These are phyloP conservation scores for Ilyonectria sp. DNA, from an alignment of 2,329 filamentous ascomycete genomes.

Conservation along the genomic window DNA sequence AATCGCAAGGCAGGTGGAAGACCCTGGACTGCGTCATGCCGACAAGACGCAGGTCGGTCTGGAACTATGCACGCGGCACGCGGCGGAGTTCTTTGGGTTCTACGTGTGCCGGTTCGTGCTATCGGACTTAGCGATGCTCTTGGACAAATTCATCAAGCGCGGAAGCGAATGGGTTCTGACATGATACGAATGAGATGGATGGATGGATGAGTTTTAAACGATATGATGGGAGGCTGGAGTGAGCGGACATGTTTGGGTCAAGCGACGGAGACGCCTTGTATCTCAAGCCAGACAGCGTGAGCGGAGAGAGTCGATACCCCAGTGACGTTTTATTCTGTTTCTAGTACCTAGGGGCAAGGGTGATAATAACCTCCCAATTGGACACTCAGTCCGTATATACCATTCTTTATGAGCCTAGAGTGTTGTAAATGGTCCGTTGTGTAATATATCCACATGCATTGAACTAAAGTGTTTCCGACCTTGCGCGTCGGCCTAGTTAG, in stretches of 20 bases:
- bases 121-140: slow-evolving; percentile 83
- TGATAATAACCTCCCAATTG: slow-evolving; percentile 3
- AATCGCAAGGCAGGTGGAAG: slow-evolving; percentile 95
- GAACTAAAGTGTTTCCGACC: no score
- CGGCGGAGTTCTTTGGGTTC: slow-evolving; percentile 97
- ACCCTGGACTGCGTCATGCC: slow-evolving; percentile 91
- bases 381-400: slow-evolving; percentile 16
- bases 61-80: slow-evolving; percentile 92
- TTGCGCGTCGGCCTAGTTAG: no score
- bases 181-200: slow-evolving; percentile 42
- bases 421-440: not conserved
- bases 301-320: slow-evolving; percentile 47
- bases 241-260: slow-evolving; percentile 39
- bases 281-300: slow-evolving; percentile 29
- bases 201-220: slow-evolving; percentile 20
- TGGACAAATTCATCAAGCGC: slow-evolving; percentile 98
- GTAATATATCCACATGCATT: not conserved
- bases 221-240: slow-evolving; percentile 31
- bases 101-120: slow-evolving; percentile 97
- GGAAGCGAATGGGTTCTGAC: slow-evolving; percentile 91
- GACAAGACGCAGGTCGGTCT: slow-evolving; percentile 96
- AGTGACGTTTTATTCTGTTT: slow-evolving; percentile 46
- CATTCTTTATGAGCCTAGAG: slow-evolving; percentile 4
- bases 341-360: slow-evolving; percentile 29
- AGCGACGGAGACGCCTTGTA: slow-evolving; percentile 37